phyloP scores from a whole-genome alignment of 768 basidiomycete species.

The Pleurotus salmoneostramineus region DNA sequence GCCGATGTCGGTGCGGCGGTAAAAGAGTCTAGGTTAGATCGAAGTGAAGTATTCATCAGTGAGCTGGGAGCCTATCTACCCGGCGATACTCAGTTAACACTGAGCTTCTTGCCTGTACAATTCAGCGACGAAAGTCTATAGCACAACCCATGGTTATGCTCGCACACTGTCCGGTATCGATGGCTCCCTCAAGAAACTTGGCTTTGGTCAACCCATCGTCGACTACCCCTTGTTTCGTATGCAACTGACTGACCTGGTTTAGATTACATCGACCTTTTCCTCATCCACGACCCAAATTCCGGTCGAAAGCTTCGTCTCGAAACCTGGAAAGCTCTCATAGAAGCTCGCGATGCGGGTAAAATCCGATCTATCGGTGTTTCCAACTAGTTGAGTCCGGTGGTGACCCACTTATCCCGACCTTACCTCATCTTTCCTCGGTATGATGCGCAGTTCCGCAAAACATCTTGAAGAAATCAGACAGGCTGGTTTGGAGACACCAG shows the following conservation, averaged over 20 bases:
- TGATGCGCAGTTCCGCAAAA: constrained; percentile 63
- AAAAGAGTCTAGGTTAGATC: constrained; percentile 46
- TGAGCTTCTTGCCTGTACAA: no score
- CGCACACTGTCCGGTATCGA: constrained; percentile 55
- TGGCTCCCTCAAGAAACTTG: constrained; percentile 51
- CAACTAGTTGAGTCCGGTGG: constrained; percentile 62
- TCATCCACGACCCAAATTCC: constrained; percentile 72
- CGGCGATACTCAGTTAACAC: no score
- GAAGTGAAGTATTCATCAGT: constrained; percentile 72
- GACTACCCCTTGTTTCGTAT: no score
- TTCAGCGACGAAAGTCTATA: constrained; percentile 69
- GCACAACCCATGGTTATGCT: constrained; percentile 59
- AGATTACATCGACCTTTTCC: constrained; percentile 45
- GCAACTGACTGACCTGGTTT: no score
- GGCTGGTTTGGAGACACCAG: constrained; percentile 59
- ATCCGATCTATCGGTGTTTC: constrained; percentile 76
- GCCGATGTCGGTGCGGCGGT: constrained; percentile 56
- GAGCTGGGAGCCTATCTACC: no score
- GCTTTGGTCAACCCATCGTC: constrained; percentile 61
- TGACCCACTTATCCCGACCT: not conserved
- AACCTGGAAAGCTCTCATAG: constrained; percentile 67
- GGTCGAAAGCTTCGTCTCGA: constrained; percentile 63
- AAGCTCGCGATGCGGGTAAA: constrained; percentile 60
- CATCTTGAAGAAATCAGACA: constrained; percentile 73
- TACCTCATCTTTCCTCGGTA: no score